Conservation (phyloP, 768 basidiomycete species). For the Mrakia blollopis region DNA sequence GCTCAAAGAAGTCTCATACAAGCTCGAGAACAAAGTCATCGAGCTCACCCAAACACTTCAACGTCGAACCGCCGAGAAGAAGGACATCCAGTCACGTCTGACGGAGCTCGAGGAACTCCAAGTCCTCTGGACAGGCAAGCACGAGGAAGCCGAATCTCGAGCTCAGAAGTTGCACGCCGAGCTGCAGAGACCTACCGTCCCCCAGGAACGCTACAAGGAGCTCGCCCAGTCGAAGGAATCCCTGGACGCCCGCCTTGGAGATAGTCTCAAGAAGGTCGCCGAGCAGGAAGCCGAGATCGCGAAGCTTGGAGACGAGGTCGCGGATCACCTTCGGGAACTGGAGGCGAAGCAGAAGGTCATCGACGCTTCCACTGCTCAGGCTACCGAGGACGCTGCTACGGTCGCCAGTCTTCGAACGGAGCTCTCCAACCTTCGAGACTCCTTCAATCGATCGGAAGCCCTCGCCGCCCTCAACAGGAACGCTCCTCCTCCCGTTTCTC, state of each 20-base stretch:
- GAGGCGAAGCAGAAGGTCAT: slow-evolving; percentile 66
- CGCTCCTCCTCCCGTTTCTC: slow-evolving; percentile 81
- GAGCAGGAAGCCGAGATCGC: slow-evolving; percentile 83
- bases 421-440: slow-evolving; percentile 85
- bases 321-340: slow-evolving; percentile 65
- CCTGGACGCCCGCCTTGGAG: slow-evolving; percentile 73
- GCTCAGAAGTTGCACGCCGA: slow-evolving; percentile 67
- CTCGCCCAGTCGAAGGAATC: slow-evolving; percentile 70
- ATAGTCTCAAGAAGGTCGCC: slow-evolving; percentile 61
- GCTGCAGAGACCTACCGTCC: slow-evolving; percentile 64
- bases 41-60: slow-evolving; percentile 94
- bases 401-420: slow-evolving; percentile 87
- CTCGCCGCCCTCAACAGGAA: slow-evolving; percentile 72
- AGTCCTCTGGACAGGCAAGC: slow-evolving; percentile 72
- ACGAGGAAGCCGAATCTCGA: slow-evolving; percentile 77
- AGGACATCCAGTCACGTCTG: slow-evolving; percentile 71
- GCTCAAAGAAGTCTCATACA: slow-evolving; percentile 97
- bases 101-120: slow-evolving; percentile 77
- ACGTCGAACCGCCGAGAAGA: slow-evolving; percentile 83
- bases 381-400: slow-evolving; percentile 70
- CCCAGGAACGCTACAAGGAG: slow-evolving; percentile 65
- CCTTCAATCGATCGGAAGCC: slow-evolving; percentile 91
- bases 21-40: slow-evolving; percentile 97
- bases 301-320: slow-evolving; percentile 71
- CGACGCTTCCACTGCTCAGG: slow-evolving; percentile 58